Evolutionary conservation across 176 grass and related monocot genomes (phyloP).

Genomic region (Microstegium vimineum): DNA sequence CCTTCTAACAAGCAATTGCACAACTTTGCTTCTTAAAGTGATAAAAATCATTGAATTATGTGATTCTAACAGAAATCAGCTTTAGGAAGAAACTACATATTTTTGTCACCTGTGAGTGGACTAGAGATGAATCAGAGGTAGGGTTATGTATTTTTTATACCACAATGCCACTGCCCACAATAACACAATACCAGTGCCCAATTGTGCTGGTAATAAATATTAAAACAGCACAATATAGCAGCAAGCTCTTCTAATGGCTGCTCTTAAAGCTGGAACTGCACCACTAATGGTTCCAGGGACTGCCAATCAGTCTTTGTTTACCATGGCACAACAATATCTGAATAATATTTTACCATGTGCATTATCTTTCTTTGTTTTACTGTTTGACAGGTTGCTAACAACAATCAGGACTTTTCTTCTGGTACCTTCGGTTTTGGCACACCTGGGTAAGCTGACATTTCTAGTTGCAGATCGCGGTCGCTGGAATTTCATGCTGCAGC

Average conservation of each 20-base stretch:
- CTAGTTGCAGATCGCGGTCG: neutral
- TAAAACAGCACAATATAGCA: too few relatives aligned
- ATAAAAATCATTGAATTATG: too few relatives aligned
- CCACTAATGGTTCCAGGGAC: conserved; percentile 38
- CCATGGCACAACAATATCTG: neutral
- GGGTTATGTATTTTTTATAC: too few relatives aligned
- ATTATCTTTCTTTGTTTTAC: conserved; percentile 17
- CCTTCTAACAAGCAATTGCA: too few relatives aligned
- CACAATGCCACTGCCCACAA: too few relatives aligned
- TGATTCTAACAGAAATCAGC: too few relatives aligned
- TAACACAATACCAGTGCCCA: too few relatives aligned
- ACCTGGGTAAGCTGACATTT: conserved; percentile 58
- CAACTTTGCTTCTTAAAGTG: too few relatives aligned
- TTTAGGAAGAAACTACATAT: too few relatives aligned
- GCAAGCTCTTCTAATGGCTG: conserved; percentile 88
- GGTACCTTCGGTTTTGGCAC: conserved; percentile 55
- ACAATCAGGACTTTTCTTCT: conserved; percentile 37
- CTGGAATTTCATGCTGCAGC: neutral
- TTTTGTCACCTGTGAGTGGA: too few relatives aligned
- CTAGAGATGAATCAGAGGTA: too few relatives aligned
- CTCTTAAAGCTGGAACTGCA: conserved; percentile 69
- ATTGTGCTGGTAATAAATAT: too few relatives aligned
- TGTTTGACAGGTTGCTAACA: conserved; percentile 49
- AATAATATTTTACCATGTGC: neutral
- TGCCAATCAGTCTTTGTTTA: conserved; percentile 31